Percentiles rank a stretch among this genome's conserved stretches.
phyloP scores from a whole-genome alignment of 495 filamentous ascomycete genomes.

The Pyrenopolyporus hunteri region DNA sequence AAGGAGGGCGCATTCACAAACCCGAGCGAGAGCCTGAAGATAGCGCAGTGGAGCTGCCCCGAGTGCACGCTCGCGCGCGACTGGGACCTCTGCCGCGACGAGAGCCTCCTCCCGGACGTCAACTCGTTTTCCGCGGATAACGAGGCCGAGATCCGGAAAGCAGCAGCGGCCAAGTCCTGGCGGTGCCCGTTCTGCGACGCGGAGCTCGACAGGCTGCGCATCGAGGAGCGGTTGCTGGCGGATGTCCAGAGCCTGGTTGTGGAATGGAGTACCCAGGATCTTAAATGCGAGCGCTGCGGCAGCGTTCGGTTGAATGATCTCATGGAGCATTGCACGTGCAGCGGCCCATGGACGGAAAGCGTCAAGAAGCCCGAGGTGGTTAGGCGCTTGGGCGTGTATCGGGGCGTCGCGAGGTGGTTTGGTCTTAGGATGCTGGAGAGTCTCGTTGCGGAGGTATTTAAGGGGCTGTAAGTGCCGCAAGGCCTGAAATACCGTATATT shows the following conservation, averaged over 20 bases:
- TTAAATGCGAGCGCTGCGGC: conserved; percentile 77
- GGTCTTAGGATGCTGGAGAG: conserved; percentile 77
- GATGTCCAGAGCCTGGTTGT: conserved; percentile 75
- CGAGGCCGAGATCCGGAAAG: conserved; percentile 34
- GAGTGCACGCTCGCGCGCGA: conserved; percentile 88
- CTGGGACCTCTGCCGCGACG: conserved; percentile 93
- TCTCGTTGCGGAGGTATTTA: conserved; percentile 69
- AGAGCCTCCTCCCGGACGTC: conserved; percentile 70
- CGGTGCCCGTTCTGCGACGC: conserved; percentile 77
- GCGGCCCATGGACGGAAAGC: conserved; percentile 78
- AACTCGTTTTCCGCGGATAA: conserved; percentile 21
- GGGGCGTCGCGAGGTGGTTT: conserved; percentile 77
- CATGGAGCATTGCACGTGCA: conserved; percentile 95
- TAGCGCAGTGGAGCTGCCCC: conserved; percentile 80
- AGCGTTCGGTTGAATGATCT: conserved; percentile 83
- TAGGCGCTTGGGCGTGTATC: conserved; percentile 69
- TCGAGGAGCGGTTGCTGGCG: conserved; percentile 84
- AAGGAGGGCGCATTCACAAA: conserved; percentile 85
- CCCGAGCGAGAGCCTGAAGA: conserved; percentile 73
- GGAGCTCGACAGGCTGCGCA: conserved; percentile 73
- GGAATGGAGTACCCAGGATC: conserved; percentile 87
- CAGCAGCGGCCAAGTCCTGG: conserved; percentile 64
- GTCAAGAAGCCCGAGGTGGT: conserved; percentile 71
- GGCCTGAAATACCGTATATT: no score
- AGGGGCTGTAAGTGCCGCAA: conserved; percentile 46